Evolutionary conservation across 805 yeast species (phyloP).

Genomic region (Candida alai): DNA sequence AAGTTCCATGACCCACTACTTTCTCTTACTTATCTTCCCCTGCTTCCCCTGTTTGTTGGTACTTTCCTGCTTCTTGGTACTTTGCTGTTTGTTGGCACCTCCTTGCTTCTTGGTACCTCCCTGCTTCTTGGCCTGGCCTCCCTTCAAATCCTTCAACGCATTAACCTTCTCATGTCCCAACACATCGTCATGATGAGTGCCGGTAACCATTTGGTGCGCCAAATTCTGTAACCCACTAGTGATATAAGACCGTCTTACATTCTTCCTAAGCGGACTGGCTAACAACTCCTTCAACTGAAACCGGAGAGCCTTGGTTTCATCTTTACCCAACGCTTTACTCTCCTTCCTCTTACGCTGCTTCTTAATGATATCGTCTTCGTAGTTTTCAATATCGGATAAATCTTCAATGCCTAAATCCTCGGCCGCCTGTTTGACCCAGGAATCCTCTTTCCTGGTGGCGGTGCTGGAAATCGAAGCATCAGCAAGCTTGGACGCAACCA

Average conservation of each 20-base stretch:
- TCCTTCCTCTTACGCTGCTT: constrained; percentile 54
- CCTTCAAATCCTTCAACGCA: constrained; percentile 59
- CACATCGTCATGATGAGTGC: constrained; percentile 61
- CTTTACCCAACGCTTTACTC: constrained; percentile 41
- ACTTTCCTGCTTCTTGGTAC: constrained; percentile 6
- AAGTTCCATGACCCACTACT: too few species aligned
- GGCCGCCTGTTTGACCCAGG: constrained; percentile 88
- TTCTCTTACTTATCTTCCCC: not conserved
- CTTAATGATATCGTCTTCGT: constrained; percentile 62
- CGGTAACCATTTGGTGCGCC: constrained; percentile 71
- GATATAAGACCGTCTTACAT: constrained; percentile 65
- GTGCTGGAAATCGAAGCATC: constrained; percentile 63
- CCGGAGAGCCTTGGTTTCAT: constrained; percentile 43
- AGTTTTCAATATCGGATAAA: constrained; percentile 54
- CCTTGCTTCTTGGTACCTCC: constrained; percentile 8
- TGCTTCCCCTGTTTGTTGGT: constrained; percentile 4
- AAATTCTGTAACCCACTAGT: constrained; percentile 76
- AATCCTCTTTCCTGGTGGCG: constrained; percentile 61
- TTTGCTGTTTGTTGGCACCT: constrained; percentile 5
- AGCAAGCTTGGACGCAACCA: constrained; percentile 68
- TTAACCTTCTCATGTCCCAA: constrained; percentile 66
- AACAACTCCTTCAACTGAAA: constrained; percentile 53
- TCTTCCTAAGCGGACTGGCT: constrained; percentile 53
- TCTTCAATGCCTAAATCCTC: constrained; percentile 85
- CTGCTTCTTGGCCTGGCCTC: constrained; percentile 13